Percentiles rank a stretch among this genome's conserved stretches.
Evolutionary conservation across 2,329 filamentous ascomycete genomes (phyloP).

Genomic region (Penicillium sumatraense): DNA sequence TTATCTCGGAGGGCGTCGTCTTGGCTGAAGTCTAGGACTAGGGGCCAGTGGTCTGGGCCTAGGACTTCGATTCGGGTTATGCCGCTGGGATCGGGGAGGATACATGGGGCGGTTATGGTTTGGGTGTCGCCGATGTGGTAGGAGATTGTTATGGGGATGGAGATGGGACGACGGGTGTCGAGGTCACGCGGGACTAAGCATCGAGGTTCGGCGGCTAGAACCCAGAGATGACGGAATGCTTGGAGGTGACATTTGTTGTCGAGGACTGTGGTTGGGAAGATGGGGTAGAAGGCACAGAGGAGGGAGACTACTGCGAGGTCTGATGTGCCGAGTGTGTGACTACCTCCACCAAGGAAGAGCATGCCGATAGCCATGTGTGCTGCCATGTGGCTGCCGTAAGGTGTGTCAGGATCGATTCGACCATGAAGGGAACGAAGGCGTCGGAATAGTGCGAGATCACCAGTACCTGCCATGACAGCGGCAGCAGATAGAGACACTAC

Average conservation of each 20-base stretch:
- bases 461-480: slow-evolving; percentile 94
- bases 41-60: slow-evolving; percentile 74
- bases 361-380: slow-evolving; percentile 89
- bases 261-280: slow-evolving; percentile 85
- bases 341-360: slow-evolving; percentile 90
- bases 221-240: slow-evolving; percentile 97
- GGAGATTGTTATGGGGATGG: slow-evolving; percentile 70
- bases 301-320: slow-evolving; percentile 85
- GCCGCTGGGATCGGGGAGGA: slow-evolving; percentile 54
- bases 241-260: slow-evolving; percentile 95
- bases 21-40: slow-evolving; percentile 73
- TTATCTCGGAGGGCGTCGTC: slow-evolving; percentile 65
- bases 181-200: slow-evolving; percentile 88
- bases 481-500: slow-evolving; percentile 79
- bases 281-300: slow-evolving; percentile 89
- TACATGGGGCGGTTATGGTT: slow-evolving; percentile 57
- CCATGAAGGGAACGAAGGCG: slow-evolving; percentile 87
- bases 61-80: slow-evolving; percentile 44
- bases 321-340: slow-evolving; percentile 86
- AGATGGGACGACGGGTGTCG: slow-evolving; percentile 78
- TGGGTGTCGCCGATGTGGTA: slow-evolving; percentile 51
- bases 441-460: slow-evolving; percentile 83
- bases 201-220: slow-evolving; percentile 84
- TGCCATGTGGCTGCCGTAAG: slow-evolving; percentile 92
- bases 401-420: slow-evolving; percentile 78